phyloP scores from a whole-genome alignment of 1,284 basidiomycete species.

The Ustilago hordei region DNA sequence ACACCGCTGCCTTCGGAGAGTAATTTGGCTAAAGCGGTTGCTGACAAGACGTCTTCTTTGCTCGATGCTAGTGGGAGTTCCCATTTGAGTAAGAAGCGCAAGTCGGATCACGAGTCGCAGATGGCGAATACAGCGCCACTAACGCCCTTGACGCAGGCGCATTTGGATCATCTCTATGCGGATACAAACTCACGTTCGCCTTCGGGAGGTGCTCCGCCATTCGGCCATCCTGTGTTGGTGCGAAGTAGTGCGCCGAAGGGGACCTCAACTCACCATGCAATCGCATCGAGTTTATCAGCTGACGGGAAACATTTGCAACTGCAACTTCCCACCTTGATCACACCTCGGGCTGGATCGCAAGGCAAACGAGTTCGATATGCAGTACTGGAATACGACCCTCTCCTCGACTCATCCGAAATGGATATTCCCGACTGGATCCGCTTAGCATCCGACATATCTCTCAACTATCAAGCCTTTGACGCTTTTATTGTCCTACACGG shows the following conservation, averaged over 20 bases:
- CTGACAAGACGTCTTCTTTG: conserved; percentile 9
- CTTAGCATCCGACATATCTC: conserved; percentile 87
- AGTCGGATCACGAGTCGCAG: conserved; percentile 17
- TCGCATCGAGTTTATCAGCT: conserved; percentile 32
- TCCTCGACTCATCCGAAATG: conserved; percentile 89
- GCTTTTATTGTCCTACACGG: conserved; percentile 91
- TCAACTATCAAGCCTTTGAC: conserved; percentile 85
- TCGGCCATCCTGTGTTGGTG: conserved; percentile 50
- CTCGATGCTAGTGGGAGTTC: conserved; percentile 21
- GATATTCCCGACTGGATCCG: conserved; percentile 81
- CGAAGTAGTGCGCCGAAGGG: conserved; percentile 53
- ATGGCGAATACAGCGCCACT: conserved; percentile 1
- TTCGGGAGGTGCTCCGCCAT: conserved; percentile 32
- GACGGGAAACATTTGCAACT: conserved; percentile 57
- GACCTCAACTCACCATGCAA: conserved; percentile 56
- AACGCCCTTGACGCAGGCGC: conserved; percentile 32
- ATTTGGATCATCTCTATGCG: conserved; percentile 36
- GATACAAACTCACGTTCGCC: conserved; percentile 31
- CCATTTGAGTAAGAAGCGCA: conserved; percentile 21
- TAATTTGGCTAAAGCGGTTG: conserved; percentile 24
- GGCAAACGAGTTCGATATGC: conserved; percentile 57
- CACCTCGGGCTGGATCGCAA: conserved; percentile 44
- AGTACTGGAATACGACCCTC: conserved; percentile 68
- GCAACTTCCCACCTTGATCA: conserved; percentile 60
- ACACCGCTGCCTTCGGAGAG: conserved; percentile 1